These are phyloP conservation scores for Suillus subaureus DNA, from an alignment of 768 basidiomycete species.

Conservation along the genomic window DNA sequence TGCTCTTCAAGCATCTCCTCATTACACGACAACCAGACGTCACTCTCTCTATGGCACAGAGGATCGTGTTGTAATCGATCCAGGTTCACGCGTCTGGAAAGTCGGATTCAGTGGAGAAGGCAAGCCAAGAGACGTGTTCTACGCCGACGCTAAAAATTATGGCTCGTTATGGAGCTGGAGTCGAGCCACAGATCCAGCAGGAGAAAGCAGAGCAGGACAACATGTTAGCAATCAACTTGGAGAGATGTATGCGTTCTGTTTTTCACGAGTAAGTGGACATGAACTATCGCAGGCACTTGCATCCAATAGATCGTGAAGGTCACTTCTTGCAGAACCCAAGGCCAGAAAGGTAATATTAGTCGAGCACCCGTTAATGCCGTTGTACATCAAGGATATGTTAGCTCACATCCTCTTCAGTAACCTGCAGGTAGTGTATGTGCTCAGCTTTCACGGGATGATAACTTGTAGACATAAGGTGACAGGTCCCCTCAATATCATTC, in stretches of 20 bases:
- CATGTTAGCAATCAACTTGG: conserved; percentile 68
- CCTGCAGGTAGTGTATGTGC: conserved; percentile 69
- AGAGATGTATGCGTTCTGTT: conserved; percentile 70
- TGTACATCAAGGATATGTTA: conserved; percentile 86
- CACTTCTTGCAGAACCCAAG: conserved; percentile 92
- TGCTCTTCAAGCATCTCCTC: conserved; percentile 72
- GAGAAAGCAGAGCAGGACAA: conserved; percentile 75
- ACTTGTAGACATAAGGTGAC: conserved; percentile 7
- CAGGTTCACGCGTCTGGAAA: conserved; percentile 94
- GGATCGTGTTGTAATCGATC: conserved; percentile 93
- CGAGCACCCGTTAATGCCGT: conserved; percentile 86
- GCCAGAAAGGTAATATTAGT: conserved; percentile 92
- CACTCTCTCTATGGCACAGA: conserved; percentile 97
- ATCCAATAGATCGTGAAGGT: conserved; percentile 49
- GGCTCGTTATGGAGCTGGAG: conserved; percentile 62
- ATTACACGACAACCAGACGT: conserved; percentile 81
- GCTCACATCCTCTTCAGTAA: conserved; percentile 89
- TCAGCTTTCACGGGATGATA: background rate
- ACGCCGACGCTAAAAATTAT: conserved; percentile 46
- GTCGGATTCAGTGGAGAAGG: conserved; percentile 98
- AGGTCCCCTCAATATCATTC: conserved; percentile 96
- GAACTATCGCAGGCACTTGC: conserved; percentile 3
- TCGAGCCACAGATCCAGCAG: conserved; percentile 50
- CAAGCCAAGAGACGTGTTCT: conserved; percentile 85
- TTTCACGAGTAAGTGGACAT: conserved; percentile 74